Evolutionary conservation across 2,329 filamentous ascomycete genomes (phyloP).

Genomic region (Diaporthe citrichinensis): DNA sequence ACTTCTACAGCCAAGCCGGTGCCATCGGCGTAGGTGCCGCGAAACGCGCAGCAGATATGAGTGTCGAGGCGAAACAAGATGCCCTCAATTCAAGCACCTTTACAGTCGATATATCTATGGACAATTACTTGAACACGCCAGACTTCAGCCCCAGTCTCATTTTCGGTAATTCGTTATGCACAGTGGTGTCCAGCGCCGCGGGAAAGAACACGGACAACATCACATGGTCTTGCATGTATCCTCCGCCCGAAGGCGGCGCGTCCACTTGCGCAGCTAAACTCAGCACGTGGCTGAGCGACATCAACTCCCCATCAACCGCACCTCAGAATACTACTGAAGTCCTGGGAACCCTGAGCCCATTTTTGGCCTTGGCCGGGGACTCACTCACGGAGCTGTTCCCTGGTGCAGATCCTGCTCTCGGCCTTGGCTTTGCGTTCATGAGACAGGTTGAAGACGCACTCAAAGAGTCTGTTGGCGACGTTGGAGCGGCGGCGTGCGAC

Average conservation of each 20-base stretch:
- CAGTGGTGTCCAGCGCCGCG: constrained; percentile 29
- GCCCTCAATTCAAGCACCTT: constrained; percentile 43
- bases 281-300: constrained; percentile 42
- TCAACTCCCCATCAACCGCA: constrained; percentile 12
- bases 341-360: constrained; percentile 41
- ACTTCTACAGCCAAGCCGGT: constrained; percentile 44
- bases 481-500: constrained; percentile 42
- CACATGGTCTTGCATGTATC: constrained; percentile 45
- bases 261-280: constrained; percentile 43
- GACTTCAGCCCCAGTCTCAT: constrained; percentile 40
- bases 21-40: constrained; percentile 30
- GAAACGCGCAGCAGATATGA: neutral
- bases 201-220: constrained; percentile 40
- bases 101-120: constrained; percentile 42
- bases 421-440: constrained; percentile 43
- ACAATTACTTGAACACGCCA: constrained; percentile 38
- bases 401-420: constrained; percentile 40
- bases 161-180: constrained; percentile 44
- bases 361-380: constrained; percentile 41
- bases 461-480: constrained; percentile 41
- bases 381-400: constrained; percentile 43
- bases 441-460: constrained; percentile 41
- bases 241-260: constrained; percentile 43
- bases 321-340: constrained; percentile 40
- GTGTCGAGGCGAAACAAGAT: constrained; percentile 27